Percentiles rank a stretch among this genome's conserved stretches.
These are phyloP conservation scores for Orobanche coerulescens DNA, from an alignment of 257 asterid species.

Conservation along the genomic window DNA sequence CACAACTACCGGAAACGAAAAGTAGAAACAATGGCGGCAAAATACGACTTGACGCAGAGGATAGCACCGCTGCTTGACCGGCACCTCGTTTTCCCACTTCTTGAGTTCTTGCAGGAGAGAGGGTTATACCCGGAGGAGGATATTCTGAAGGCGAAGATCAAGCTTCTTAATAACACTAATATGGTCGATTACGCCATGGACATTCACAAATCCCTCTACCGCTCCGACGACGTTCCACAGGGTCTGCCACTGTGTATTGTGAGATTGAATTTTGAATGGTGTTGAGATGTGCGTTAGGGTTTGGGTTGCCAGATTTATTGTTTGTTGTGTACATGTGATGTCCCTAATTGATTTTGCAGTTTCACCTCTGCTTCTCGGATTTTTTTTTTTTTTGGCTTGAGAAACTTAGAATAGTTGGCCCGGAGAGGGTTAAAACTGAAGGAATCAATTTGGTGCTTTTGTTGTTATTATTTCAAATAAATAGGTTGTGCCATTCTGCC, in stretches of 20 bases:
- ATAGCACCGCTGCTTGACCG: slow-evolving; percentile 82
- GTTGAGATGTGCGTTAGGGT: not conserved
- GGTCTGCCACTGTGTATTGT: slow-evolving; percentile 28
- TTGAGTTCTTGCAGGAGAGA: slow-evolving; percentile 82
- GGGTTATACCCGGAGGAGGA: slow-evolving; percentile 60
- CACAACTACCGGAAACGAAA: not conserved
- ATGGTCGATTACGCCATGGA: slow-evolving; percentile 99
- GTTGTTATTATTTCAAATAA: not conserved
- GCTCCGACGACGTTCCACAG: slow-evolving; percentile 86
- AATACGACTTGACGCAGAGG: slow-evolving; percentile 71
- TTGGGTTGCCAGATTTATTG: not conserved
- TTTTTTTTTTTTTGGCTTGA: too few relatives aligned
- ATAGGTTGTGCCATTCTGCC: not conserved
- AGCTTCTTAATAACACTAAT: slow-evolving; percentile 75
- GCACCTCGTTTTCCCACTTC: slow-evolving; percentile 82
- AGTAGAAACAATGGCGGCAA: slow-evolving; percentile 47
- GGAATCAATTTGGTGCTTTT: not conserved
- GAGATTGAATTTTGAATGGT: not conserved
- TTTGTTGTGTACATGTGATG: not conserved
- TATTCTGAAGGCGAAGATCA: slow-evolving; percentile 75
- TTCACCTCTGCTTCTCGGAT: too few relatives aligned
- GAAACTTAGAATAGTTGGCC: not conserved
- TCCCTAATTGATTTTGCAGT: too few relatives aligned
- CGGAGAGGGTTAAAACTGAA: not conserved
- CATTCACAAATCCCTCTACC: slow-evolving; percentile 80